Percentiles rank a stretch among this genome's conserved stretches.
These are phyloP conservation scores for Diaporthe longicolla DNA, from an alignment of 2,329 filamentous ascomycete species.

Conservation along the genomic window DNA sequence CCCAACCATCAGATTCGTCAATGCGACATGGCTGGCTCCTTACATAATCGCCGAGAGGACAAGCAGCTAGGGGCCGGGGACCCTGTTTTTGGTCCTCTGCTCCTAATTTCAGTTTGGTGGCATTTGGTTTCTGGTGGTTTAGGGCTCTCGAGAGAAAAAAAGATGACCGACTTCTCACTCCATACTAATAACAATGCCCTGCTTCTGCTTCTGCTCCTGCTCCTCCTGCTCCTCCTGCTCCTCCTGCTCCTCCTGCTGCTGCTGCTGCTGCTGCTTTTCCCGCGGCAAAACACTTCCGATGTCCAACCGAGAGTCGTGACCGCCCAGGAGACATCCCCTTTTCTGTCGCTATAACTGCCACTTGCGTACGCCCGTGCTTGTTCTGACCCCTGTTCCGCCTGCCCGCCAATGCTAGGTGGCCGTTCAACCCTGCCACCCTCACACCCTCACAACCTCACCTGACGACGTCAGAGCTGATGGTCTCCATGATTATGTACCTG, in stretches of 20 bases:
- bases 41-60: slow-evolving; percentile 32
- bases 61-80: background rate
- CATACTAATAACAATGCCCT: background rate
- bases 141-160: slow-evolving; percentile 28
- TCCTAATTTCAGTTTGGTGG: slow-evolving; percentile 42
- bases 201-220: background rate
- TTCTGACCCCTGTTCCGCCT: background rate
- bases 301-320: too few relatives aligned
- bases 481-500: too few relatives aligned
- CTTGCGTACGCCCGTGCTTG: background rate
- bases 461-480: background rate
- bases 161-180: slow-evolving; percentile 9
- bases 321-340: too few relatives aligned
- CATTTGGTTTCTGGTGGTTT: slow-evolving; percentile 26
- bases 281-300: background rate
- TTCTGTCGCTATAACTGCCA: too few relatives aligned
- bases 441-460: background rate
- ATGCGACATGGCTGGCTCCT: slow-evolving; percentile 4
- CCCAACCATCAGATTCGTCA: slow-evolving; percentile 27
- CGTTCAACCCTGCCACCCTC: background rate
- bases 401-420: background rate
- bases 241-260: background rate
- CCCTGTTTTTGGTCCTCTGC: slow-evolving; percentile 25
- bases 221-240: too few relatives aligned
- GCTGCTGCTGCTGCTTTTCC: background rate